phyloP scores from a whole-genome alignment of 225 moss, liverwort and hornwort species.

The Polytrichum formosum region DNA sequence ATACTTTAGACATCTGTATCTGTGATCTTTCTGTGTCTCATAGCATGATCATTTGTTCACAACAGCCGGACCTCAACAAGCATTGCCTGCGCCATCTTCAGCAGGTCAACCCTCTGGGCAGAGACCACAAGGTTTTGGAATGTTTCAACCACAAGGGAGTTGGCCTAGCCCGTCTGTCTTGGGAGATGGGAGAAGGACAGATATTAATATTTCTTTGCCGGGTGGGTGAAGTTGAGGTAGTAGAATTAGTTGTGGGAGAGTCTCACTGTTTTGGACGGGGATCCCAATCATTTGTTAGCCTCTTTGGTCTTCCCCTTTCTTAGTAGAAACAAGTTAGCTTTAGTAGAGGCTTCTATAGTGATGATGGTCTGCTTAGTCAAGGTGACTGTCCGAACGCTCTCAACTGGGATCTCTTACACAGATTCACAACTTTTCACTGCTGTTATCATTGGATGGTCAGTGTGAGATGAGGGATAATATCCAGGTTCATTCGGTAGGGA shows the following conservation, averaged over 20 bases:
- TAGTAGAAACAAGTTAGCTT: conserved; percentile 15
- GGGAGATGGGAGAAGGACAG: conserved; percentile 45
- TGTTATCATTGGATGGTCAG: conserved; percentile 44
- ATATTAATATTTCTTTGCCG: conserved; percentile 60
- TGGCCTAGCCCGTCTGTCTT: conserved; percentile 40
- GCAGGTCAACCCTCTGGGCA: conserved; percentile 43
- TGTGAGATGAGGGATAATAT: conserved; percentile 34
- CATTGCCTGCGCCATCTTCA: conserved; percentile 19
- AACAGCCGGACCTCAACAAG: conserved; percentile 45
- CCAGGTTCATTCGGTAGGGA: conserved; percentile 28
- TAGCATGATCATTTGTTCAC: conserved; percentile 22
- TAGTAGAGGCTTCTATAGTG: conserved; percentile 57
- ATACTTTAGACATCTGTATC: background rate
- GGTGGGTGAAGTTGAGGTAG: conserved; percentile 35
- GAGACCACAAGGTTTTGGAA: conserved; percentile 32
- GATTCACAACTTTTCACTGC: conserved; percentile 26
- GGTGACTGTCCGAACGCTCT: conserved; percentile 23
- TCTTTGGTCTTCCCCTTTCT: conserved; percentile 3
- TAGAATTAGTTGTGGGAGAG: background rate
- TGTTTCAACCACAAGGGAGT: conserved; percentile 37
- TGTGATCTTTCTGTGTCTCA: background rate
- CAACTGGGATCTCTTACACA: conserved; percentile 9
- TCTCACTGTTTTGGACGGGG: background rate
- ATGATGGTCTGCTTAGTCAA: conserved; percentile 33
- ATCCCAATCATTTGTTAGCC: background rate